Evolutionary conservation across 208 protist genomes (phyloP).

Genomic region (Porcisia hertigi): DNA sequence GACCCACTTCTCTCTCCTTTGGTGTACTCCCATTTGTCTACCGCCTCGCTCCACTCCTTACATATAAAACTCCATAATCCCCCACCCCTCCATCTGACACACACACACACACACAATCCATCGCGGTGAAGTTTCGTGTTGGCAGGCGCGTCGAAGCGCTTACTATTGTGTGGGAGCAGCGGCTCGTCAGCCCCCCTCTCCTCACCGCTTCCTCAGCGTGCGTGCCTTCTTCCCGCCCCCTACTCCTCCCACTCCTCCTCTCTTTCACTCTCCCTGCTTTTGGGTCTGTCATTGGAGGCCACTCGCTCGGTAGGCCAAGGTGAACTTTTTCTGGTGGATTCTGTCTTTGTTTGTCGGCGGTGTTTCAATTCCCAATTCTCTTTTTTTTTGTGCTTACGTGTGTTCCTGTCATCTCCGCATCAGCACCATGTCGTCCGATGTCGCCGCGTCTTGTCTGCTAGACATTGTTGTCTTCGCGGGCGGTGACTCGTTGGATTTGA

Average conservation of each 20-base stretch:
- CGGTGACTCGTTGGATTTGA: conserved; percentile 49
- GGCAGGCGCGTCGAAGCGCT: neutral
- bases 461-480: conserved; percentile 86
- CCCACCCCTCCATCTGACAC: neutral
- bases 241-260: neutral
- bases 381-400: neutral
- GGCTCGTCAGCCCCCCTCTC: neutral
- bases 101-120: neutral
- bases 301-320: neutral
- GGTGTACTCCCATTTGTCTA: no score
- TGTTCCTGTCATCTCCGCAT: neutral
- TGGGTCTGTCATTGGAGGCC: neutral
- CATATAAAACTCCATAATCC: no score
- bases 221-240: neutral
- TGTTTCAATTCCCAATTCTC: neutral
- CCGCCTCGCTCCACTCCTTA: no score
- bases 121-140: neutral
- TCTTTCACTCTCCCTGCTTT: neutral
- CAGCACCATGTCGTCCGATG: conserved; percentile 22
- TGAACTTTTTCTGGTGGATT: neutral
- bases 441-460: conserved; percentile 43
- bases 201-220: no score
- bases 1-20: no score
- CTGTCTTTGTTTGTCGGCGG: neutral
- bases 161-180: neutral